Evolutionary conservation across 78 protist species (phyloP), one percentile per base, ranked within the genome.

Genomic region (Tieghemostelium lacteum): DNA sequence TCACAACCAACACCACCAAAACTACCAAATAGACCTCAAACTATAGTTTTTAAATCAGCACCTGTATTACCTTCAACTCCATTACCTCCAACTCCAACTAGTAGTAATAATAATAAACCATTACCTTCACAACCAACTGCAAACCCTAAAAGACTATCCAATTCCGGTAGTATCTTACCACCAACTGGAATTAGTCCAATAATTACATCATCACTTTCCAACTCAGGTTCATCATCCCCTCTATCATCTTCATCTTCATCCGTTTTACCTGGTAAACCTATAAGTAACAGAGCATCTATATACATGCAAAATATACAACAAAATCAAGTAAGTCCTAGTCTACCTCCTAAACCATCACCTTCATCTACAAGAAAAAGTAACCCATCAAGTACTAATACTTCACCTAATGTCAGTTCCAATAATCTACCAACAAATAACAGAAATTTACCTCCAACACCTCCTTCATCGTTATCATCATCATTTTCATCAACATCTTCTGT

Each of bases 211-310:
- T 54, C 78, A 69, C 34, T 24, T 54, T 45, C 37, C 45, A 45
- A 42, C 45, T 45, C 45, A 39, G 28, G 39, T 19, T 24, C 54
- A 39, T 45, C 42, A 20, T 26, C 75, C 26, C 39, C 55, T n/a
- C n/a, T n/a, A n/a, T 45, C 45, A 39, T 28, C 60, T 19, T 24
- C 54, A 39, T 45, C 42, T 16, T 26, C 75, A 20, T 45, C 55
- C 3, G 2, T 58, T 45, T 22, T 28, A 4, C 3, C 75, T 14
- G 31, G 14, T 12, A 64, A 36, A 31, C 22, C 14, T 64, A 67
- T 67, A n/a, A 16, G n/a, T 16, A 67, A 80, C 45, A 52, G 76
- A 80, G 76, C 67, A 26, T 76, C 65, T 45, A 39, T 65, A 50
- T 67, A 55, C 62, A 55, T 55, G n/a, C 70, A 34, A 33, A 71